Percentiles rank a stretch among this genome's conserved stretches.
Evolutionary conservation across 2,329 filamentous ascomycete species (phyloP).

Genomic region (Ascochyta clinopodiicola): DNA sequence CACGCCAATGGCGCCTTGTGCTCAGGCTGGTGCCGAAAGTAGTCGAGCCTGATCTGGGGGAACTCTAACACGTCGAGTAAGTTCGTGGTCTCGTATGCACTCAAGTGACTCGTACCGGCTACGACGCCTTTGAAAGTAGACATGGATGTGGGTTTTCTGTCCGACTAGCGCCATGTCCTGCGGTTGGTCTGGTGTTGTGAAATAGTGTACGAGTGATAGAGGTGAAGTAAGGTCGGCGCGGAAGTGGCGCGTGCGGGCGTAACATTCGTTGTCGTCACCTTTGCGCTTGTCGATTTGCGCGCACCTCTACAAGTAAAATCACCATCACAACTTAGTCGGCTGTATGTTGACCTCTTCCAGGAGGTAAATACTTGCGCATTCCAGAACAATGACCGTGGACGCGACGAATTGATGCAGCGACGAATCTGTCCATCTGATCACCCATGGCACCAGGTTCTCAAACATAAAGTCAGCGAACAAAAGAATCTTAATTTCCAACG

Average conservation of each 20-base stretch:
- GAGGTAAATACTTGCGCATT: no score
- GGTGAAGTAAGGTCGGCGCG: conserved; percentile 1
- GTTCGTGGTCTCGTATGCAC: not conserved
- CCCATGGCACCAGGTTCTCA: no score
- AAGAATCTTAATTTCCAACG: not conserved
- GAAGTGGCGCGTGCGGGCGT: conserved; percentile 10
- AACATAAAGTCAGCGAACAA: not conserved
- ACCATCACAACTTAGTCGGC: no score
- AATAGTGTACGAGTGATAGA: not conserved
- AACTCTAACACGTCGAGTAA: conserved; percentile 63
- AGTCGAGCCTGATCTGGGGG: conserved; percentile 82
- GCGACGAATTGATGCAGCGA: no score
- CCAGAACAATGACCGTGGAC: no score
- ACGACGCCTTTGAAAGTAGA: conserved; percentile 48
- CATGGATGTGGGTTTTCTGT: conserved; percentile 21
- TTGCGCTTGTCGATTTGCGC: not conserved
- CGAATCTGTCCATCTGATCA: no score
- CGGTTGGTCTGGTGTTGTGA: not conserved
- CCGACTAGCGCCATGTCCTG: conserved; percentile 3
- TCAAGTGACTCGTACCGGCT: conserved; percentile 19
- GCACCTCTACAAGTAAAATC: not conserved
- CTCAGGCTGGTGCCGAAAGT: conserved; percentile 69
- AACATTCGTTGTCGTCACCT: not conserved
- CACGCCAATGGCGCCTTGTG: conserved; percentile 73
- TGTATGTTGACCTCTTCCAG: no score